These are phyloP conservation scores for Zygoascus tannicola DNA, from an alignment of 805 yeast genomes.

Conservation along the genomic window DNA sequence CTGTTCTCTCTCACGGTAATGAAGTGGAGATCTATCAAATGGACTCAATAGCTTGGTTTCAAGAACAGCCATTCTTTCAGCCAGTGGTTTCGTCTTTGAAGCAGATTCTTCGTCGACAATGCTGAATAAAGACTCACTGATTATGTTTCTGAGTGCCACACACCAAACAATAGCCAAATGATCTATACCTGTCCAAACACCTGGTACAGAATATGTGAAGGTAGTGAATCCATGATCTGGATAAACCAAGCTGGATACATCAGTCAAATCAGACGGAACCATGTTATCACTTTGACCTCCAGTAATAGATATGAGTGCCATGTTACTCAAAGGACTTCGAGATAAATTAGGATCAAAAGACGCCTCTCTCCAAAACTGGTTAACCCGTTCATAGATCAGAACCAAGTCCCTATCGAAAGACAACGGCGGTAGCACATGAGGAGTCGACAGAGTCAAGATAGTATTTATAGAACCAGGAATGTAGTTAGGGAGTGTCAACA, in stretches of 20 bases:
- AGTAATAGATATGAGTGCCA: slow-evolving; percentile 70
- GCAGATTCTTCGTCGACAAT: slow-evolving; percentile 22
- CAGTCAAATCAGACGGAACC: slow-evolving; percentile 82
- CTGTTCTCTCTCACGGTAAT: neutral
- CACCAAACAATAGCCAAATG: slow-evolving; percentile 95
- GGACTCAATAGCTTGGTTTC: slow-evolving; percentile 32
- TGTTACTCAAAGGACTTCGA: slow-evolving; percentile 38
- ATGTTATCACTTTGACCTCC: slow-evolving; percentile 72
- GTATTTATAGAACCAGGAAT: slow-evolving; percentile 62
- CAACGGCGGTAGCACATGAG: slow-evolving; percentile 83
- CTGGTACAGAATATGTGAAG: slow-evolving; percentile 73
- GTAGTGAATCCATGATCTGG: slow-evolving; percentile 68
- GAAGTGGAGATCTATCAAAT: slow-evolving; percentile 14
- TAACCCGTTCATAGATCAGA: slow-evolving; percentile 58
- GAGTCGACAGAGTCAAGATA: slow-evolving; percentile 74
- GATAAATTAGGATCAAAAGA: slow-evolving; percentile 33
- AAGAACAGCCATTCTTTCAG: slow-evolving; percentile 50
- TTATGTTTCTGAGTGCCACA: slow-evolving; percentile 57
- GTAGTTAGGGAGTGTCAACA: slow-evolving; percentile 71
- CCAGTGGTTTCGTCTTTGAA: slow-evolving; percentile 34
- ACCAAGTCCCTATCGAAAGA: slow-evolving; percentile 84
- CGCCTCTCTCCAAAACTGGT: slow-evolving; percentile 68
- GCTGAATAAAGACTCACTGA: slow-evolving; percentile 51
- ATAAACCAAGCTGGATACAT: slow-evolving; percentile 60
- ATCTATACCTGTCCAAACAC: slow-evolving; percentile 87